These are phyloP conservation scores for Casuarina cunninghamiana DNA, from an alignment of 306 rosid species.

Conservation along the genomic window DNA sequence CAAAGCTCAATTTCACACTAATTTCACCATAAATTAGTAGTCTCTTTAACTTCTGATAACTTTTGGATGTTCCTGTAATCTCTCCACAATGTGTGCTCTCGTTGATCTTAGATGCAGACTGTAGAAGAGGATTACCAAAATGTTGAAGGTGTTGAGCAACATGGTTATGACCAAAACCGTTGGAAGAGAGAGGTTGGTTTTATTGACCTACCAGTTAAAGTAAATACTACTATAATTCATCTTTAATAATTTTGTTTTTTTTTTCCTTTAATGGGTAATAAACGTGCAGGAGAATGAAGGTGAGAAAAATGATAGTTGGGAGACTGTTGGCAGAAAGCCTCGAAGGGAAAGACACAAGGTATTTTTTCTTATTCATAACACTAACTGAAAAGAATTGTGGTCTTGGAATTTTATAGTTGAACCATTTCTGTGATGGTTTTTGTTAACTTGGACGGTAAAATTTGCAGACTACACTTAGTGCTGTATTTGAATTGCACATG, in stretches of 20 bases:
- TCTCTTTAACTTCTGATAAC: neutral
- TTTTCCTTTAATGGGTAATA: constrained; percentile 1
- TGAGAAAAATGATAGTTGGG: constrained; percentile 68
- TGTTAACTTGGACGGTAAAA: neutral
- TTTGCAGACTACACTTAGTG: neutral
- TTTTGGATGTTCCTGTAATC: neutral
- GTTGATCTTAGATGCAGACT: constrained; percentile 13
- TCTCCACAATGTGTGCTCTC: neutral
- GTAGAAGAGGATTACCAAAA: constrained; percentile 16
- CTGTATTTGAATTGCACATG: constrained; percentile 4
- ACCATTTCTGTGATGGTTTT: neutral
- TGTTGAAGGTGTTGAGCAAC: constrained; percentile 24
- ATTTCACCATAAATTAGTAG: neutral
- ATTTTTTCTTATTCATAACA: constrained; percentile 21
- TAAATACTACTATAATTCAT: neutral
- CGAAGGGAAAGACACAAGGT: constrained; percentile 71
- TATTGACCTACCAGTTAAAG: neutral
- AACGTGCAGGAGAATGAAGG: constrained; percentile 44
- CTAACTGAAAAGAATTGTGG: constrained; percentile 16
- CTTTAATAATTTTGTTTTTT: neutral
- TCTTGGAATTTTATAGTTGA: neutral
- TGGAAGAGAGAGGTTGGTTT: constrained; percentile 36
- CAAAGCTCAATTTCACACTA: too few species aligned
- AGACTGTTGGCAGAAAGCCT: constrained; percentile 69
- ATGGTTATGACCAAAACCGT: constrained; percentile 31